Conservation (phyloP, 2,329 filamentous ascomycete genomes). For the Fusarium caatingaense region DNA sequence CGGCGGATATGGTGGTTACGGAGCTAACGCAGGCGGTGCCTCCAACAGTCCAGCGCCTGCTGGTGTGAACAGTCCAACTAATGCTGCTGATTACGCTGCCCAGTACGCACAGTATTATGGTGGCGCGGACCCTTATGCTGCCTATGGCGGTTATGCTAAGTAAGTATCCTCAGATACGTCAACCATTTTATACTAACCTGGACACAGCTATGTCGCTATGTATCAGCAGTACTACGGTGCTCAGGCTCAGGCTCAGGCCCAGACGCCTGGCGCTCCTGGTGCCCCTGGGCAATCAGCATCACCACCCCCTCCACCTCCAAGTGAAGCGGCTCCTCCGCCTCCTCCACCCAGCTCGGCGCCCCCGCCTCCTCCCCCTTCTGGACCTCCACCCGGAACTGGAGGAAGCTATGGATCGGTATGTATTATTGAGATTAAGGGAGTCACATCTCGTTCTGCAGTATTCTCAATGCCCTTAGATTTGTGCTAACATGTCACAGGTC, state of each 20-base stretch:
- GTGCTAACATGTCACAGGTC: slow-evolving; percentile 54
- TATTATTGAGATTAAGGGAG: slow-evolving; percentile 25
- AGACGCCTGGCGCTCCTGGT: slow-evolving; percentile 52
- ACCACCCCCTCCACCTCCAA: slow-evolving; percentile 69
- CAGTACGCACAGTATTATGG: slow-evolving; percentile 88
- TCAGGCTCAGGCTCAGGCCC: slow-evolving; percentile 57
- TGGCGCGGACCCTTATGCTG: slow-evolving; percentile 83
- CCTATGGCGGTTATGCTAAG: slow-evolving; percentile 89
- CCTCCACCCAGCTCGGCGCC: slow-evolving; percentile 49
- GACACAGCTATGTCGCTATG: slow-evolving; percentile 70
- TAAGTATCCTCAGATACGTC: slow-evolving; percentile 55
- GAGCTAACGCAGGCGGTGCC: slow-evolving; percentile 44
- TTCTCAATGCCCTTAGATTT: background rate
- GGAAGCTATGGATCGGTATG: slow-evolving; percentile 73
- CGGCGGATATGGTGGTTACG: slow-evolving; percentile 44
- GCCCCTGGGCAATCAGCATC: slow-evolving; percentile 59
- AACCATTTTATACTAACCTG: slow-evolving; percentile 37
- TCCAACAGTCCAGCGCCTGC: slow-evolving; percentile 54
- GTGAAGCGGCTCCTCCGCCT: slow-evolving; percentile 72
- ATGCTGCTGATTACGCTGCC: slow-evolving; percentile 73
- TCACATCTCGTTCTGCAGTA: background rate
- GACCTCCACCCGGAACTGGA: slow-evolving; percentile 58
- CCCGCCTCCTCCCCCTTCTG: slow-evolving; percentile 59
- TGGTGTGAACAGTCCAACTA: slow-evolving; percentile 45
- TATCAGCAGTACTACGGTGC: slow-evolving; percentile 77